These are phyloP conservation scores for Tuber microsphaerosporum DNA, from an alignment of 495 filamentous ascomycete species.

Conservation along the genomic window DNA sequence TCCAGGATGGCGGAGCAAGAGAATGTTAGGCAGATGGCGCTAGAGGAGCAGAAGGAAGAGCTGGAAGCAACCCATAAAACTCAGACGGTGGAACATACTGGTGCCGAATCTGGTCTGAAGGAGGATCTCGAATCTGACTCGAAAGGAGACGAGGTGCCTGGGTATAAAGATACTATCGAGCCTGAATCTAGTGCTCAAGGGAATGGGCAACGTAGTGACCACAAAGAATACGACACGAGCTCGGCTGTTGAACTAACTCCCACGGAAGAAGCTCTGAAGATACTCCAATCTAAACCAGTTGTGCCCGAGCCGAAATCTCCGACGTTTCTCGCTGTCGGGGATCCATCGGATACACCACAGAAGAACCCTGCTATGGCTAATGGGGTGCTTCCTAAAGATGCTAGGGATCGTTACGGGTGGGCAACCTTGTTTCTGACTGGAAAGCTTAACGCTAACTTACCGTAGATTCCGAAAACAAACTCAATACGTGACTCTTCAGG, in stretches of 20 bases:
- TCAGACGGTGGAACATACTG: not conserved
- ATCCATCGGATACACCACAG: constrained; percentile 28
- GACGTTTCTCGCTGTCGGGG: not conserved
- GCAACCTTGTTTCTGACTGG: constrained; percentile 41
- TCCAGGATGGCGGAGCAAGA: constrained; percentile 25
- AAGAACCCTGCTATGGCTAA: constrained; percentile 19
- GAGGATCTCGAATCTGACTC: not conserved
- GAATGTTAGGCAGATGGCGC: constrained; percentile 7
- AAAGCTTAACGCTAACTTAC: constrained; percentile 45
- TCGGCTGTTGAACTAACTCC: not conserved
- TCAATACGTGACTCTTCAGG: constrained; percentile 63
- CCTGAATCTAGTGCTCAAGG: not conserved
- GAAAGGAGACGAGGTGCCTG: constrained; percentile 11
- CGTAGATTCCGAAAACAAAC: constrained; percentile 90
- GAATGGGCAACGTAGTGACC: not conserved
- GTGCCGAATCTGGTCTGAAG: not conserved
- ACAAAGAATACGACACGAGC: not conserved
- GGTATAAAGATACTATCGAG: not conserved
- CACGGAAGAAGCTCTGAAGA: not conserved
- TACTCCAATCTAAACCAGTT: not conserved
- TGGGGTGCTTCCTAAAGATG: constrained; percentile 41
- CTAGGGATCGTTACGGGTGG: constrained; percentile 47
- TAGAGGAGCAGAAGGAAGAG: constrained; percentile 19
- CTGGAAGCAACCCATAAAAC: constrained; percentile 5
- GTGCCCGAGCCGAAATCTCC: not conserved